Base-by-base conservation (phyloP, 306 rosid genomes). In the Prunus mongolica region DNA sequence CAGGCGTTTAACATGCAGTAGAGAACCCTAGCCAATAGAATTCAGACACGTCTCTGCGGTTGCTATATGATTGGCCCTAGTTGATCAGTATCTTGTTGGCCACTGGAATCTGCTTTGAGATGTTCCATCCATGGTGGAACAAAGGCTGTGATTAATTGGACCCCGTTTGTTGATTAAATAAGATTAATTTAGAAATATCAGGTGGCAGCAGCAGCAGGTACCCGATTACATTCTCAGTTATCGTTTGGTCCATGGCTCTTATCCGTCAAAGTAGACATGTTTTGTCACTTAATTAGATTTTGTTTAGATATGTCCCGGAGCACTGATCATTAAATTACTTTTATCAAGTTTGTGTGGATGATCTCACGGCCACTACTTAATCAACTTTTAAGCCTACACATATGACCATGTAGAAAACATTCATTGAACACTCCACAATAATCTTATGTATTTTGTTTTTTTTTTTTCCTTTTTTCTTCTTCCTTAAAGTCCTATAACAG, bases 271-370 rank as follows among this genome's bases (percentile, higher is more conserved):
- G 57, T 3, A 24, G 56, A 58, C 69, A 73, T 25, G 77, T 73
- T 60, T 60, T 28, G 67, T 61, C 46, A 73, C 28, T 44, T 47
- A 20, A 25, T 12, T 45, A 46, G 60, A 73, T 61, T 14, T 58
- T 45, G 69, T 3, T 60, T 73, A 47, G 77, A 73, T 73, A 61
- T 61, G 77, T 62, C 44, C 69, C 18, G 3, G 44, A 14, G 76
- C 67, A 72, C 45, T 72, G 2, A 4, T n/a, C 13, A 20, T 22
- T 30, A 32, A 28, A 28, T 12, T n/a, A 34, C 15, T n/a, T 34
- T 14, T 56, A 14, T 4, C 22, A 44, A 5, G 41, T 34, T 32
- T 15, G 22, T 20, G 50, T 41, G 24, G 54, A 57, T 27, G 24
- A 56, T 47, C 51, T 44, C 67, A 5, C 24, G 12, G 16, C 64